phyloP scores from a whole-genome alignment of 805 yeast species.

The Pichia gijzeniarum region DNA sequence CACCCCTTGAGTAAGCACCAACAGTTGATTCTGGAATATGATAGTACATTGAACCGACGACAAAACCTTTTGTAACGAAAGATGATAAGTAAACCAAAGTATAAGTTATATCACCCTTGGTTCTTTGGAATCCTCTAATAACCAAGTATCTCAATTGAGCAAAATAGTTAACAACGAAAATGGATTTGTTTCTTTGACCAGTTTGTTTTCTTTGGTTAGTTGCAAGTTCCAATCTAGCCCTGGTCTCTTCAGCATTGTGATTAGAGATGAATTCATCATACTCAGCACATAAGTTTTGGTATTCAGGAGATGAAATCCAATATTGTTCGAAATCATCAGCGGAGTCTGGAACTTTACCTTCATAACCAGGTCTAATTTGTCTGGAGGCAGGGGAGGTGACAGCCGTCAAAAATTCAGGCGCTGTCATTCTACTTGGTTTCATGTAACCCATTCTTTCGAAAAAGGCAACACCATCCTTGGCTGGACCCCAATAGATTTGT shows the following conservation, averaged over 20 bases:
- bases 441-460: slow-evolving; percentile 59
- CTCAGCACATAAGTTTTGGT: slow-evolving; percentile 32
- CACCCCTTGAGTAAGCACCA: slow-evolving; percentile 58
- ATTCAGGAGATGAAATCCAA: slow-evolving; percentile 55
- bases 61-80: slow-evolving; percentile 49
- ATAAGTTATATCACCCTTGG: slow-evolving; percentile 54
- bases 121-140: slow-evolving; percentile 52
- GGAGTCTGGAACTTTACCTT: slow-evolving; percentile 48
- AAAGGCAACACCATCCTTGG: slow-evolving; percentile 45
- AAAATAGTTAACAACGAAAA: slow-evolving; percentile 35
- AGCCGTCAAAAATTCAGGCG: slow-evolving; percentile 63
- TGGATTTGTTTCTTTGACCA: slow-evolving; percentile 33
- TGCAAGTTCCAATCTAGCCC: slow-evolving; percentile 38
- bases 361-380: slow-evolving; percentile 43
- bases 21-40: slow-evolving; percentile 43
- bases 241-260: slow-evolving; percentile 35
- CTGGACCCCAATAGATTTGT: slow-evolving; percentile 56
- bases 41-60: slow-evolving; percentile 56
- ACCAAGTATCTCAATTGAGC: slow-evolving; percentile 47
- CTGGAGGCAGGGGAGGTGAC: slow-evolving; percentile 62
- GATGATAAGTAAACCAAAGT: slow-evolving; percentile 48
- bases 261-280: slow-evolving; percentile 35
- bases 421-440: slow-evolving; percentile 61
- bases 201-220: slow-evolving; percentile 33
- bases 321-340: slow-evolving; percentile 51